Conservation (phyloP, 371 early-diverging fungal genomes). For the Mucor racemosus region DNA sequence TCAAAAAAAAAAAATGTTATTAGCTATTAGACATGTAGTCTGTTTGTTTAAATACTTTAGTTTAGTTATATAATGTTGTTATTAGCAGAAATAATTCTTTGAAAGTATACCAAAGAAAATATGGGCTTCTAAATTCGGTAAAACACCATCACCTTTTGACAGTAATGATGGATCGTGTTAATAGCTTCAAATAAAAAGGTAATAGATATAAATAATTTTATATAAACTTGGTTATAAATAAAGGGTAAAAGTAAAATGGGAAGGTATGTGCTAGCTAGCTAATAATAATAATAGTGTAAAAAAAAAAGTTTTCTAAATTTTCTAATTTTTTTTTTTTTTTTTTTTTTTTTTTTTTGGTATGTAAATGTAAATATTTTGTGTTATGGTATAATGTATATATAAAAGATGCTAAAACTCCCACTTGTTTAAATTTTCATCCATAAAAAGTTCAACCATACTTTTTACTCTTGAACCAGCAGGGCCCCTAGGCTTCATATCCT, state of each 20-base stretch:
- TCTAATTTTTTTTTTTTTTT: conserved; percentile 5
- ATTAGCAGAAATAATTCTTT: too few species aligned
- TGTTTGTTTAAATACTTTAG: too few species aligned
- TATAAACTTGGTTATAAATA: too few species aligned
- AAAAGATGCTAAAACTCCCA: conserved; percentile 38
- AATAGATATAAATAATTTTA: too few species aligned
- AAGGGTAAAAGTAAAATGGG: not conserved
- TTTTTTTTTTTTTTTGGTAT: not conserved
- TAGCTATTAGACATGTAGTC: too few species aligned
- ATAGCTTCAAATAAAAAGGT: too few species aligned
- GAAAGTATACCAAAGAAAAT: too few species aligned
- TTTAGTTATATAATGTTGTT: too few species aligned
- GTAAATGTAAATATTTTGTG: not conserved
- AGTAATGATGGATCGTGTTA: too few species aligned
- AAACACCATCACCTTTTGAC: too few species aligned
- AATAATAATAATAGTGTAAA: conserved; percentile 26
- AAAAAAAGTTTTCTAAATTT: conserved; percentile 8
- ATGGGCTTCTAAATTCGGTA: too few species aligned
- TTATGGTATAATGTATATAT: not conserved
- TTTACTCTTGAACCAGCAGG: conserved; percentile 45
- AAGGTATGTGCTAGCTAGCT: not conserved
- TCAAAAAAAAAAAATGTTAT: too few species aligned
- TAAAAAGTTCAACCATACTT: conserved; percentile 51
- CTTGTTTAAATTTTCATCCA: conserved; percentile 52
- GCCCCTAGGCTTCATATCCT: conserved; percentile 43